Conservation (phyloP, 495 filamentous ascomycete genomes). For the Penicillium manginii region DNA sequence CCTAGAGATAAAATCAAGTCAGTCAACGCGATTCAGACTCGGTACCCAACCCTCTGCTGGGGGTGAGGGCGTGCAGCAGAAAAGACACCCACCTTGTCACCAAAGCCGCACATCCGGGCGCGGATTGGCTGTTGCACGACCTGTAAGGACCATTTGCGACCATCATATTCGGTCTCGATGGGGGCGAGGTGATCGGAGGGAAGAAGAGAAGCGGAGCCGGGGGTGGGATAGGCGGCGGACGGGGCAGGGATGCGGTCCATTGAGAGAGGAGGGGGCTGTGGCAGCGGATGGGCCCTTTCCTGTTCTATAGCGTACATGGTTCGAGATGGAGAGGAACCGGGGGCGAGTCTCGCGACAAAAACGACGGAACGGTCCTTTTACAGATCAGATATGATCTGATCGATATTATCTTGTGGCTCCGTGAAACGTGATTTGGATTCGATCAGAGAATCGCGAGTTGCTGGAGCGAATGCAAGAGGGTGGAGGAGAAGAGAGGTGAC, state of each 20-base stretch:
- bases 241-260: constrained; percentile 53
- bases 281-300: constrained; percentile 46
- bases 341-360: constrained; percentile 21
- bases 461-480: not conserved
- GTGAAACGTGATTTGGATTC: constrained; percentile 4
- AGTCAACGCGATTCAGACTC: constrained; percentile 5
- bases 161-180: constrained; percentile 45
- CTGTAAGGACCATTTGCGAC: constrained; percentile 66
- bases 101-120: constrained; percentile 98
- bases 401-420: not conserved
- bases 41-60: no score
- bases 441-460: not conserved
- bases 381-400: constrained; percentile 10
- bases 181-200: constrained; percentile 43
- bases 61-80: not conserved
- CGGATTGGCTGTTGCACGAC: constrained; percentile 92
- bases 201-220: constrained; percentile 37
- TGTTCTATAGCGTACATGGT: constrained; percentile 51
- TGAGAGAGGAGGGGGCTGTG: constrained; percentile 46
- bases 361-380: constrained; percentile 19
- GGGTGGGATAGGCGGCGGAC: constrained; percentile 45
- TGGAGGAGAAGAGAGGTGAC: constrained; percentile 17
- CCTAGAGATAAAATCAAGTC: constrained; percentile 55
- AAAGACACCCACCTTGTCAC: constrained; percentile 77
- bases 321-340: constrained; percentile 32